Conservation (phyloP, 2,329 filamentous ascomycete species). For the Fusarium chuoi region DNA sequence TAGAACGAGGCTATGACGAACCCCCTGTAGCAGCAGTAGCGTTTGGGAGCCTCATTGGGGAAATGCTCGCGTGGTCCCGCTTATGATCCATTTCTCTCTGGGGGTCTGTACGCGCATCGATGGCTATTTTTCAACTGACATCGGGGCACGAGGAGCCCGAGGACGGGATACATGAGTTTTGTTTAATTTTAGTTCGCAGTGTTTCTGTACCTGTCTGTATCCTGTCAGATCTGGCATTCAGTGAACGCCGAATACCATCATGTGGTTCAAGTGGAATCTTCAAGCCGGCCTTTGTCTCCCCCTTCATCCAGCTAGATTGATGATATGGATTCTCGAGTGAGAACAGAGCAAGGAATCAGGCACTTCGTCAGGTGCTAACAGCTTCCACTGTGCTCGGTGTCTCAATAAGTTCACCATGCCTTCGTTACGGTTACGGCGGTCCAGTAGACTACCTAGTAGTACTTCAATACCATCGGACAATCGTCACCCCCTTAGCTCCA, state of each 20-base stretch:
- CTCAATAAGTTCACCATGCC: background rate
- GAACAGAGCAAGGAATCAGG: background rate
- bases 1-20: slow-evolving; percentile 28
- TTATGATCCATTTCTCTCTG: background rate
- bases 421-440: background rate
- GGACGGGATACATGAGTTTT: background rate
- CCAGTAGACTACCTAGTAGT: no score
- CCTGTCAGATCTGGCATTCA: background rate
- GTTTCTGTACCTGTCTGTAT: background rate
- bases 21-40: slow-evolving; percentile 10
- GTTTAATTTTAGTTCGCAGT: background rate
- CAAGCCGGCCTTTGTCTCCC: background rate
- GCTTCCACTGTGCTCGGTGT: background rate
- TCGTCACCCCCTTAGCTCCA: background rate
- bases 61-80: slow-evolving; percentile 43
- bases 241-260: background rate
- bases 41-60: slow-evolving; percentile 33
- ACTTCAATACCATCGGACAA: background rate
- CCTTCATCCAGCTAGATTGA: background rate
- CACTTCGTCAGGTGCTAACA: background rate
- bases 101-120: background rate
- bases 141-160: background rate
- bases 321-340: background rate
- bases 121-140: slow-evolving; percentile 3
- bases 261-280: background rate